Evolutionary conservation across 768 basidiomycete species (phyloP), one percentile per base, ranked within the genome.

Genomic region (Pseudohyphozyma bogoriensis): DNA sequence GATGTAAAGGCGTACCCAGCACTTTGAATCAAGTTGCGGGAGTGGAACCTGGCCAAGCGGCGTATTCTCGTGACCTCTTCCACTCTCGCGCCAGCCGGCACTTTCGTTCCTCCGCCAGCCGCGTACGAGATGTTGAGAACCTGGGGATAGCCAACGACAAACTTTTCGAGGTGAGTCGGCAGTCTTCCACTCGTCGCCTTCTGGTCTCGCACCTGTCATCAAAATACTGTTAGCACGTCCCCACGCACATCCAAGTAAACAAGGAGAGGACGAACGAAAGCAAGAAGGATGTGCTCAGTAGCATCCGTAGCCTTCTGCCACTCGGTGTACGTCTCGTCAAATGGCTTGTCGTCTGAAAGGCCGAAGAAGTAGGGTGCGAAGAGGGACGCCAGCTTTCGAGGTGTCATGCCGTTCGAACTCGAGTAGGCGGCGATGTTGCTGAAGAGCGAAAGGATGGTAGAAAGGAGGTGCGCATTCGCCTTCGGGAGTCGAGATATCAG

Each of bases 221-320:
- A 26, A 29, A n/a, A 13, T 12, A 31, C 12, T n/a, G 39, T n/a
- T 20, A 69, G 70, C 74, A 28, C 28, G 65, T 28, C 58, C 42
- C 51, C 64, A 29, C 28, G 64, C 35, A 62, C 37, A n/a, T 55
- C 64, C 62, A 39, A 69, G 65, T 71, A 64, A 7, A 80, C 77
- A 59, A 85, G 83, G 68, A 89, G 84, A 78, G 83, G 86, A 33
- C 92, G 83, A 59, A 97, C 85, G 73, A 85, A 93, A 0, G 88
- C 81, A 16, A 97, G 80, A n/a, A 96, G 77, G 51, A 99, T 77
- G 66, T 99, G 93, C 71, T 99, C 93, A 68, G 86, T 87, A 2
- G 92, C 93, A 37, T 84, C 82, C 6, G 85, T 84, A 20, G 87
- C 80, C 47, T 86, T 84, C 35, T 93, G 81, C 72, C 89, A 97